phyloP scores from a whole-genome alignment of 1,284 basidiomycete species.

The Ustilago cynodontis region DNA sequence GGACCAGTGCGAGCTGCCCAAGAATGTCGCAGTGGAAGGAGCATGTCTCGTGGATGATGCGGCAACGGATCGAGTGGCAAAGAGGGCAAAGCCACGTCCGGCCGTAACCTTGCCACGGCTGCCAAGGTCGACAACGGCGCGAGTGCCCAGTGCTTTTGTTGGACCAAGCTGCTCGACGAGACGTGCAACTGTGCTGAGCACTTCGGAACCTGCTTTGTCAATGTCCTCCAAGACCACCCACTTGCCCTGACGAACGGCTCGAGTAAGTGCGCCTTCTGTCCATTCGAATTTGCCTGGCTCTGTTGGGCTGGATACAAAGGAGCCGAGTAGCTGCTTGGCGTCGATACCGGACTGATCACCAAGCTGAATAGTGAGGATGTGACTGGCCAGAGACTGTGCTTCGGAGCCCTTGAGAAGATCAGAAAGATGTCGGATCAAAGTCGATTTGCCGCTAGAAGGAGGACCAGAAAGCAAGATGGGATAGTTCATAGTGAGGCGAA shows the following conservation, averaged over 20 bases:
- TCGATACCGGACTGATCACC: slow-evolving; percentile 76
- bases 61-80: slow-evolving; percentile 69
- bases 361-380: slow-evolving; percentile 90
- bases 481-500: slow-evolving; percentile 77
- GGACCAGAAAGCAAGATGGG: slow-evolving; percentile 88
- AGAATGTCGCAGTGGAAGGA: slow-evolving; percentile 69
- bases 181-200: slow-evolving; percentile 62
- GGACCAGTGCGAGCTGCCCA: slow-evolving; percentile 77
- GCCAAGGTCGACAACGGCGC: slow-evolving; percentile 75
- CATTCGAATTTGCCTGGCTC: slow-evolving; percentile 93
- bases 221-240: slow-evolving; percentile 97
- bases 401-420: slow-evolving; percentile 32
- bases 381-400: slow-evolving; percentile 21
- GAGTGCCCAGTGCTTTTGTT: slow-evolving; percentile 79
- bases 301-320: slow-evolving; percentile 88
- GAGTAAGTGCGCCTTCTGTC: slow-evolving; percentile 93
- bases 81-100: slow-evolving; percentile 70
- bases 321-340: slow-evolving; percentile 91
- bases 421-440: slow-evolving; percentile 82
- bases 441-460: slow-evolving; percentile 89
- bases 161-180: slow-evolving; percentile 82
- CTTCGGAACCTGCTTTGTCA: slow-evolving; percentile 73
- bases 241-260: slow-evolving; percentile 88
- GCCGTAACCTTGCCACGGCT: slow-evolving; percentile 69
- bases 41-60: slow-evolving; percentile 68